Base-by-base conservation (phyloP, 2,329 filamentous ascomycete genomes). In the Pseudomassariella vexata region DNA sequence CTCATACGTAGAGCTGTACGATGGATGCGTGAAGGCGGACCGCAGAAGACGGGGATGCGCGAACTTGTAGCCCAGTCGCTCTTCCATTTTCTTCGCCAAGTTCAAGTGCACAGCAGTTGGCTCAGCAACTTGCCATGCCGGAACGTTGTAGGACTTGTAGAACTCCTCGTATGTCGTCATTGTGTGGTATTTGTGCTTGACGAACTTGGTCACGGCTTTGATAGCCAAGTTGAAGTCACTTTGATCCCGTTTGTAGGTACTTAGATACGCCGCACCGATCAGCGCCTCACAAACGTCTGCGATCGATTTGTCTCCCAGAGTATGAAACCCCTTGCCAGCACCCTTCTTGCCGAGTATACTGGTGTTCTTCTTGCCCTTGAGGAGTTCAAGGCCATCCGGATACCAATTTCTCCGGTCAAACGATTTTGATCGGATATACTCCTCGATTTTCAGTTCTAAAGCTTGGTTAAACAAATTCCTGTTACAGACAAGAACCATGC, bases 211-310 rank as follows among this genome's bases (percentile, higher is more conserved):
- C 15, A 88, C 83, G 2, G 76, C 73, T 40, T 65, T 63, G 14
- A 81, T 69, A 1, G 77, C 77, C 51, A 74, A 52, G 48, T 81
- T 70, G 47, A 79, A 70, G 36, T 60, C 52, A 14, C 49, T 52
- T 5, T 62, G 47, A 6, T 59, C 47, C n/a, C n/a, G n/a, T 22
- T 56, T 49, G 4, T 58, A 59, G 0, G 66, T 70, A n/a, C n/a
- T n/a, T 23, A 83, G 57, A 31, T 82, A 79, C 0, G 89, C 82
- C 3, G 90, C 92, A 5, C 90, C 92, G 28, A 98, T 96, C 35
- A 95, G 62, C 1, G 92, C 90, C 54, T 96, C 92, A 39, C 86
- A 95, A 1, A 96, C 88, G 56, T 96, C 92, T 4, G 92, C 90
- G 48, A 95, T 82, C 1, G 84, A 83, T 63, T 98, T 98, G 58